Conservation (phyloP, 2,329 filamentous ascomycete genomes). For the Ceratocystis albifundus region DNA sequence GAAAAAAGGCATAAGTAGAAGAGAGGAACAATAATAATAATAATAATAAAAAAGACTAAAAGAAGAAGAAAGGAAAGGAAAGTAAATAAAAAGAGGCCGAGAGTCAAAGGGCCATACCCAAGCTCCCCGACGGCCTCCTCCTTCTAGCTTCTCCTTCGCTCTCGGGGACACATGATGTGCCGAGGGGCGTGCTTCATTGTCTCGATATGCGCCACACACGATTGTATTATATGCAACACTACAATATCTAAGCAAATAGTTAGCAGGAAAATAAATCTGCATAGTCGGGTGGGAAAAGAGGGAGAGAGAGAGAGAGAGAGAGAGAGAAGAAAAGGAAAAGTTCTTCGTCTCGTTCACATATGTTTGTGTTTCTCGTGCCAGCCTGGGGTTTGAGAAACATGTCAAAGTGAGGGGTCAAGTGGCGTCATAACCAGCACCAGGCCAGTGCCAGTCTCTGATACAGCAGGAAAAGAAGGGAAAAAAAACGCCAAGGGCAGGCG, state of each 20-base stretch:
- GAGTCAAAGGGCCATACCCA: neutral
- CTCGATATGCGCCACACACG: neutral
- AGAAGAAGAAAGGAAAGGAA: no score
- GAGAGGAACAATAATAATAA: no score
- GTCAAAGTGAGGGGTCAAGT: constrained; percentile 11
- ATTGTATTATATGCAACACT: neutral
- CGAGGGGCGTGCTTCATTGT: neutral
- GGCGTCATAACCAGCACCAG: constrained; percentile 9
- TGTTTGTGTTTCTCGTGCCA: neutral
- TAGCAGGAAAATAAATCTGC: neutral
- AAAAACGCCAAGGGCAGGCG: neutral
- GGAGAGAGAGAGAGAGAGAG: neutral
- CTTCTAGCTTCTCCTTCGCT: neutral
- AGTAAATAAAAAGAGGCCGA: no score
- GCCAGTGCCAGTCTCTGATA: constrained; percentile 7
- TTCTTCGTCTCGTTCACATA: neutral
- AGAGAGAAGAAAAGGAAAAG: constrained; percentile 10
- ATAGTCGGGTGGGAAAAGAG: neutral
- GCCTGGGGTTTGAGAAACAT: constrained; percentile 10
- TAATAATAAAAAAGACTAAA: neutral
- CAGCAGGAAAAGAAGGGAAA: neutral
- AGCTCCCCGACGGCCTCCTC: constrained; percentile 9
- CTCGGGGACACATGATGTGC: neutral
- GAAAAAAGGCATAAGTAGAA: neutral
- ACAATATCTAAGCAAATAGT: neutral